Evolutionary conservation across 306 rosid genomes (phyloP).

Genomic region (Cotoneaster glaucophyllus): DNA sequence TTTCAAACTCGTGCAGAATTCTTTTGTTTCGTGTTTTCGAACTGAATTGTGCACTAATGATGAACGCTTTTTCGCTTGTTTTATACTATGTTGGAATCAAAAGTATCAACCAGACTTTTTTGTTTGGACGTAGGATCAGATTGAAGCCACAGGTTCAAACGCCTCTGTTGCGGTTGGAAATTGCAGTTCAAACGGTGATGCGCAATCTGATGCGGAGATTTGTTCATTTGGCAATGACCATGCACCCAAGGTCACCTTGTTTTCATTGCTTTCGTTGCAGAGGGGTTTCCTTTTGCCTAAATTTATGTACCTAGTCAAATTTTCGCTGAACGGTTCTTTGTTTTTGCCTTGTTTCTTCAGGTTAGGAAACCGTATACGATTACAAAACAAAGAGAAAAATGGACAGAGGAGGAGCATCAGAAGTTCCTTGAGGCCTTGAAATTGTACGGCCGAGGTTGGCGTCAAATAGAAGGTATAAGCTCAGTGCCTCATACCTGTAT

Average conservation of each 20-base stretch:
- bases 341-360: slow-evolving; percentile 32
- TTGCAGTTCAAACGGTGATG: slow-evolving; percentile 31
- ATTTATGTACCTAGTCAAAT: background rate
- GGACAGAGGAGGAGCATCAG: slow-evolving; percentile 94
- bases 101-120: slow-evolving; percentile 14
- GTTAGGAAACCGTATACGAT: slow-evolving; percentile 88
- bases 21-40: background rate
- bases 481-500: slow-evolving; percentile 1
- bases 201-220: slow-evolving; percentile 33
- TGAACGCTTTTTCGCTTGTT: background rate
- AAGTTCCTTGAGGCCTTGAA: slow-evolving; percentile 93
- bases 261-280: background rate
- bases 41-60: slow-evolving; percentile 1
- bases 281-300: background rate
- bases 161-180: slow-evolving; percentile 17
- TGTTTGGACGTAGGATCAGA: slow-evolving; percentile 44
- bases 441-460: slow-evolving; percentile 96
- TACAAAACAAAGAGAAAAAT: slow-evolving; percentile 88
- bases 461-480: slow-evolving; percentile 82
- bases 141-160: slow-evolving; percentile 35
- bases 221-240: slow-evolving; percentile 35
- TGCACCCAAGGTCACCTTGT: slow-evolving; percentile 55
- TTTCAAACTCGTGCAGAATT: background rate
- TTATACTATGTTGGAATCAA: background rate
- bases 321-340: background rate